A percentile compares a stretch with the other conserved stretches of the same genome.
Conservation (phyloP, 306 rosid species). For the Mimosa pudica region DNA sequence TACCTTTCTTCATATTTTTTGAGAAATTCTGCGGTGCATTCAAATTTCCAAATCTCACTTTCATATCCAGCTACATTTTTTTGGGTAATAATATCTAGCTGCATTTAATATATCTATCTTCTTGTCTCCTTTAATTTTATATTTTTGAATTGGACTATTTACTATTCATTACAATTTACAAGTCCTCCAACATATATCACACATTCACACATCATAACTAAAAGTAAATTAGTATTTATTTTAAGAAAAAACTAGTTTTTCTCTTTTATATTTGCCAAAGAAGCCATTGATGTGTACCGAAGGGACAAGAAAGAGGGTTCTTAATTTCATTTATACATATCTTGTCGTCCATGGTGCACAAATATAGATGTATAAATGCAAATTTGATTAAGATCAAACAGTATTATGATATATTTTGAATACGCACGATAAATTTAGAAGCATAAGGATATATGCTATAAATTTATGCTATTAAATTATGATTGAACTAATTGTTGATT, state of each 20-base stretch:
- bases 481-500: neutral
- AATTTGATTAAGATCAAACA: neutral
- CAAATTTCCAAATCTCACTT: conserved; percentile 3
- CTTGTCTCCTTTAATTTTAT: conserved; percentile 24
- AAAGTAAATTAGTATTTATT: neutral
- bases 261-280: neutral
- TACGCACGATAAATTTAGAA: no score
- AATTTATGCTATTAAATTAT: no score
- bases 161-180: neutral
- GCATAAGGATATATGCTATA: no score
- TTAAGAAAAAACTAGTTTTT: neutral
- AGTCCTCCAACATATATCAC: neutral
- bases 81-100: neutral
- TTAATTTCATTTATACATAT: neutral
- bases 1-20: conserved; percentile 17
- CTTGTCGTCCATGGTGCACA: neutral
- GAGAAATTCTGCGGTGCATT: conserved; percentile 20
- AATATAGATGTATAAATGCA: neutral
- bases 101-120: conserved; percentile 28
- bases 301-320: neutral
- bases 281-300: neutral
- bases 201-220: neutral
- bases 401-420: no score
- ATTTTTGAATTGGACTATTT: neutral
- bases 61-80: conserved; percentile 5